Evolutionary conservation across 2,329 filamentous ascomycete genomes (phyloP), one percentile per base, ranked within the genome.

Genomic region (Aspergillus tubingensis): DNA sequence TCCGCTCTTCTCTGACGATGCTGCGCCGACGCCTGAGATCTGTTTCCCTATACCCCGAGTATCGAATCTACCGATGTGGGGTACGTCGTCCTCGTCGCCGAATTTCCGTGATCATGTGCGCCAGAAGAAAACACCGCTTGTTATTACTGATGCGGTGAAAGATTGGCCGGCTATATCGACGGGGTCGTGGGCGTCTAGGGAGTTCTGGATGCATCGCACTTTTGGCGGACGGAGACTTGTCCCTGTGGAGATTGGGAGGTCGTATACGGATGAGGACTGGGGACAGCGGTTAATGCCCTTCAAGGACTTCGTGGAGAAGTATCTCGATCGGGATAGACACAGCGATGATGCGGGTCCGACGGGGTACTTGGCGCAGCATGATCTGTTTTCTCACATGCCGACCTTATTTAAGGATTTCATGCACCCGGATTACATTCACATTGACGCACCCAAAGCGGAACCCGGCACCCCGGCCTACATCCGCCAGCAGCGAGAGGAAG

Each of bases 311-410:
- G 78, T 96, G 51, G 67, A 80, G 5, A 74, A 74, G 0, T 88
- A 91, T 70, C 83, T 96, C 61, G 32, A 55, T 15, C 48, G 57
- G 11, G 39, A 38, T 13, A 51, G 53, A 3, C 41, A 57, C 8
- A 54, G 61, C 49, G 54, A 57, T 44, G 58, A 68, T 56, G 64
- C 69, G 5, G 62, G 54, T 1, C 69, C 76, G 44, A 86, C 83
- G 10, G 91, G 88, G 11, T 99, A 99, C 74, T 86, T 99, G 48
- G 95, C 95, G 8, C 95, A 99, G 72, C 92, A 98, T 77, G 87
- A 94, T 67, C 84, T 99, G 38, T 88, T 98, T 68, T 77, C 83
- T 0, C 95, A 98, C 72, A 88, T 99, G 11, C 92, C 93, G 0
- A 76, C 81, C 1, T 80, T 99, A 3, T 83, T 88, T 13, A 81